A percentile compares a stretch with the other conserved stretches of the same genome.
Evolutionary conservation across 2,329 filamentous ascomycete species (phyloP).

Genomic region (Leptographium lundbergii): DNA sequence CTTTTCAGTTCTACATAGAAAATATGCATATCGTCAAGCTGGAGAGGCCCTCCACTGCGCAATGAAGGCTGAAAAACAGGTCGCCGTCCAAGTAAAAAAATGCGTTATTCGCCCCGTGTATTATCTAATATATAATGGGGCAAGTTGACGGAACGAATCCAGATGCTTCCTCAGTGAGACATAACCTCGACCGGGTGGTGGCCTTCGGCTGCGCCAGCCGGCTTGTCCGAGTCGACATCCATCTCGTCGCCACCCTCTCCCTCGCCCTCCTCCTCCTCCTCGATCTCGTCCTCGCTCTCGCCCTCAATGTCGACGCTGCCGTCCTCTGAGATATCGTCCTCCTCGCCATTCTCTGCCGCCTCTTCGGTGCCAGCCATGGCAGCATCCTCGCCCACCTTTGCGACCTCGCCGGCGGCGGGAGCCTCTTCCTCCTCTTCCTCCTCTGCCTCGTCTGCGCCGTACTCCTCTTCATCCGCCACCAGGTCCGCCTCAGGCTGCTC

Average conservation of each 20-base stretch:
- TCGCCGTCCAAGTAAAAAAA: not conserved
- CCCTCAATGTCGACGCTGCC: slow-evolving; percentile 26
- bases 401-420: slow-evolving; percentile 7
- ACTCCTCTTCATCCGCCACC: slow-evolving; percentile 72
- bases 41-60: not conserved
- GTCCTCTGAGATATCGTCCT: slow-evolving; percentile 25
- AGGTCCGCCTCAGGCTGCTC: slow-evolving; percentile 94
- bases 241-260: slow-evolving; percentile 19
- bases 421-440: slow-evolving; percentile 39
- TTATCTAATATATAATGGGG: not conserved
- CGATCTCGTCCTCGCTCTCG: slow-evolving; percentile 25
- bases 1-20: not conserved
- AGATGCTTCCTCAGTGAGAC: slow-evolving; percentile 13
- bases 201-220: slow-evolving; percentile 1
- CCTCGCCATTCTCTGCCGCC: slow-evolving; percentile 18
- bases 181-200: slow-evolving; percentile 16
- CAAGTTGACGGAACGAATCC: not conserved
- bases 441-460: slow-evolving; percentile 79
- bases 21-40: not conserved
- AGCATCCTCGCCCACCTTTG: slow-evolving; percentile 15
- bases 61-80: not conserved
- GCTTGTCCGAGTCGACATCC: slow-evolving; percentile 22
- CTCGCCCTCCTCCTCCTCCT: slow-evolving; percentile 21
- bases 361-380: slow-evolving; percentile 21
- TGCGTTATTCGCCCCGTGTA: not conserved